Evolutionary conservation across 1,139 yeast genomes (phyloP).

Genomic region (Diutina scorzettiae): DNA sequence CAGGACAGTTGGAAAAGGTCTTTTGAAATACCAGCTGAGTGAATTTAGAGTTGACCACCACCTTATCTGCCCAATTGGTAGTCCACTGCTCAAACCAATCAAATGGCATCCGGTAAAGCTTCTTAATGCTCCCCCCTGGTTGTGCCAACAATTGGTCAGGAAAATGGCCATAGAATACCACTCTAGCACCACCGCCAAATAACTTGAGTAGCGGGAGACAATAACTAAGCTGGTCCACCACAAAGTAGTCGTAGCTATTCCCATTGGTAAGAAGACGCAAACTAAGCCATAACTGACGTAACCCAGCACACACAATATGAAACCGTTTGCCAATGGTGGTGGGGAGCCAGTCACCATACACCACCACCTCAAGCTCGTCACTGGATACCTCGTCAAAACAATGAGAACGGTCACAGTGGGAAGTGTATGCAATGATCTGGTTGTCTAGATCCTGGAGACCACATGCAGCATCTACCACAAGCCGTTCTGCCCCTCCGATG

Average conservation of each 20-base stretch:
- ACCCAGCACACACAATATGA: slow-evolving; percentile 69
- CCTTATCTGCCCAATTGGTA: slow-evolving; percentile 61
- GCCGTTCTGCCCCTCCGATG: slow-evolving; percentile 92
- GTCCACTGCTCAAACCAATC: slow-evolving; percentile 74
- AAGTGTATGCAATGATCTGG: slow-evolving; percentile 62
- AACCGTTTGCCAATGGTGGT: slow-evolving; percentile 52
- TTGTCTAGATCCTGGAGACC: slow-evolving; percentile 61
- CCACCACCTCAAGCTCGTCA: slow-evolving; percentile 46
- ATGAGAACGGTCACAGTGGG: slow-evolving; percentile 78
- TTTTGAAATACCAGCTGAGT: slow-evolving; percentile 58
- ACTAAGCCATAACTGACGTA: slow-evolving; percentile 67
- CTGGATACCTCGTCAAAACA: slow-evolving; percentile 81
- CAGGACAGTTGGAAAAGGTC: slow-evolving; percentile 41
- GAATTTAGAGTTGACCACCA: slow-evolving; percentile 81
- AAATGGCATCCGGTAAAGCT: slow-evolving; percentile 67
- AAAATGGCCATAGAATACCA: slow-evolving; percentile 87
- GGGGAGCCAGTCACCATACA: slow-evolving; percentile 78
- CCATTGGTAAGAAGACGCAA: slow-evolving; percentile 37
- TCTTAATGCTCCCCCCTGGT: slow-evolving; percentile 43
- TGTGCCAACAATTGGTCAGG: slow-evolving; percentile 78
- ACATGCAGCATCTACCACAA: slow-evolving; percentile 89
- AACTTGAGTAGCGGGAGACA: slow-evolving; percentile 65
- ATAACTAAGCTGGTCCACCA: slow-evolving; percentile 82
- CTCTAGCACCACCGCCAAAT: slow-evolving; percentile 31
- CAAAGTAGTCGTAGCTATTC: slow-evolving; percentile 53